These are phyloP conservation scores for Leccinum subtestaceum DNA, from an alignment of 768 basidiomycete genomes.

Conservation along the genomic window DNA sequence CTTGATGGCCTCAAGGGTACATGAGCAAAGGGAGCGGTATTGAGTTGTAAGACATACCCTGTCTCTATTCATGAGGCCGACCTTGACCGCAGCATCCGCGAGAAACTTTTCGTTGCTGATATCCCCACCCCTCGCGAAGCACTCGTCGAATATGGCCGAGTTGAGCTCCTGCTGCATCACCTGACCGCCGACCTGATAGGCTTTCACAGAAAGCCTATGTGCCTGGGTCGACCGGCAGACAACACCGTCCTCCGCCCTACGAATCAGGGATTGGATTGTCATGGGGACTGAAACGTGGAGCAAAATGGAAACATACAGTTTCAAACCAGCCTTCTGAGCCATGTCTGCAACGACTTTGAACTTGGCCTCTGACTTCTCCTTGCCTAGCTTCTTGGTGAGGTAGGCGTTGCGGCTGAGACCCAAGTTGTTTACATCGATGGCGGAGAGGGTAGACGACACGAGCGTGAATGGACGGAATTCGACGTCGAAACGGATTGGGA, in stretches of 20 bases:
- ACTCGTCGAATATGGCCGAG: slow-evolving; percentile 38
- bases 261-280: background rate
- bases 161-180: slow-evolving; percentile 37
- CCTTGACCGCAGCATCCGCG: slow-evolving; percentile 32
- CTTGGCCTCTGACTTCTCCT: slow-evolving; percentile 26
- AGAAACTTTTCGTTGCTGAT: slow-evolving; percentile 36
- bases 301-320: slow-evolving; percentile 17
- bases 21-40: too few relatives aligned
- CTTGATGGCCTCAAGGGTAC: too few relatives aligned
- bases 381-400: slow-evolving; percentile 25
- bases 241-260: slow-evolving; percentile 37
- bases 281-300: background rate
- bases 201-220: slow-evolving; percentile 45
- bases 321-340: slow-evolving; percentile 29
- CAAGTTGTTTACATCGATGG: slow-evolving; percentile 22
- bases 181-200: slow-evolving; percentile 41
- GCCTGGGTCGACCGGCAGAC: slow-evolving; percentile 40
- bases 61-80: too few relatives aligned
- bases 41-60: too few relatives aligned
- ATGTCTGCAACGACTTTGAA: slow-evolving; percentile 27
- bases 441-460: slow-evolving; percentile 16
- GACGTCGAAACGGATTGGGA: too few relatives aligned
- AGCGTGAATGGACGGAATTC: too few relatives aligned
- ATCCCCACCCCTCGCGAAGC: slow-evolving; percentile 41
- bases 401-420: slow-evolving; percentile 23